Evolutionary conservation across 1,284 basidiomycete species (phyloP), one percentile per base, ranked within the genome.

Genomic region (Pyrrhoderma lamaoense): DNA sequence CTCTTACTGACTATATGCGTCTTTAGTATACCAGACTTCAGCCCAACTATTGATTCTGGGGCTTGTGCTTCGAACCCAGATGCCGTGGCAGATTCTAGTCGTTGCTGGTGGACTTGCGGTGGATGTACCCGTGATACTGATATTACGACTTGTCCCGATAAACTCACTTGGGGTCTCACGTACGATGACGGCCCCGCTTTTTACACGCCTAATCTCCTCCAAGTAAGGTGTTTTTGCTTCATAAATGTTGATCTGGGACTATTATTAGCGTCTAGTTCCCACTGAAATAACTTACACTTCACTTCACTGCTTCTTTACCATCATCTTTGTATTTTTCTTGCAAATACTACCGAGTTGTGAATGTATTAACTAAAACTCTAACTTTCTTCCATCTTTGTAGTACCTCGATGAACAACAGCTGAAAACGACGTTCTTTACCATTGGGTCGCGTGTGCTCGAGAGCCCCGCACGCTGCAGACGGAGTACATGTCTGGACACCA

Each of bases 21-120:
- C 16, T 27, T 23, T 14, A 52, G 57, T 3, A 82, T 85, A 59
- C 81, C 85, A 16, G 61, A 72, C 61, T 67, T 82, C 53, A 31
- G 64, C 22, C 63, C 68, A 14, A 83, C 73, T 45, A 67, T 71
- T 18, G 46, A 23, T 21, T 61, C 67, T 14, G 83, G 81, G 58
- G 80, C 83, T 48, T 91, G 87, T 59, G 63, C 75, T 1, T 70
- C 78, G 39, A 86, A 88, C 61, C 68, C 77, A 0, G 72, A 64
- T 2, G 81, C 82, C 4, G 77, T 76, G 7, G 67, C 72, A 7
- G 65, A 89, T 60, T 54, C 64, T 3, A 68, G 68, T 11, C 74
- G 78, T 23, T 89, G 87, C 67, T 93, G 89, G 89, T 93, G 89
- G 90, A 89, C 88, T 7, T 93, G 89, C 64, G 79, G 82, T 61